A percentile compares a stretch with the other conserved stretches of the same genome.
phyloP scores from a whole-genome alignment of 129 eudicot genomes.

The Lactuca sativa region DNA sequence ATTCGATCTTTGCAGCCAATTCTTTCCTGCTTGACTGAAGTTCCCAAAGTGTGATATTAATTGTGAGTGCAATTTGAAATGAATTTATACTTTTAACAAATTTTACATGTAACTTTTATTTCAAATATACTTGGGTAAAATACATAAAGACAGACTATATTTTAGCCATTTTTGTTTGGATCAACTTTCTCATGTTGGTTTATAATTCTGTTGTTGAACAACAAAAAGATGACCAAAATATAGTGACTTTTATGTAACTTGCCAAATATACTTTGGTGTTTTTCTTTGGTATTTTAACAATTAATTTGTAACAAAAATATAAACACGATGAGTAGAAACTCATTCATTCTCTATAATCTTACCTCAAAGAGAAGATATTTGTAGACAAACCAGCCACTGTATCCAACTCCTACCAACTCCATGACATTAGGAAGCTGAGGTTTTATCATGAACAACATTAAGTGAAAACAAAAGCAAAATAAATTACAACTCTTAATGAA shows the following conservation, averaged over 20 bases:
- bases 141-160: too few species aligned
- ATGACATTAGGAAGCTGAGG: slow-evolving; percentile 87
- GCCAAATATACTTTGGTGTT: too few species aligned
- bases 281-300: neutral
- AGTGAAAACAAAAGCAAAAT: neutral
- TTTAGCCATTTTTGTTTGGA: too few species aligned
- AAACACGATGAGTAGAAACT: slow-evolving; percentile 1
- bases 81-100: neutral
- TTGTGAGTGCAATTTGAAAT: neutral
- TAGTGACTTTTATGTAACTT: too few species aligned
- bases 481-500: neutral
- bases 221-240: too few species aligned
- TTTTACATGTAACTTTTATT: too few species aligned
- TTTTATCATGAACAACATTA: slow-evolving; percentile 11
- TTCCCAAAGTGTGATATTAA: slow-evolving; percentile 7
- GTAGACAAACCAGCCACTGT: slow-evolving; percentile 97
- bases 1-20: slow-evolving; percentile 66
- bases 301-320: neutral
- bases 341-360: neutral
- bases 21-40: slow-evolving; percentile 92
- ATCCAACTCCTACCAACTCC: slow-evolving; percentile 99
- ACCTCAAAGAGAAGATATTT: slow-evolving; percentile 97
- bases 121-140: too few species aligned
- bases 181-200: too few species aligned
- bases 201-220: too few species aligned